These are phyloP conservation scores for Aspergillus ustus DNA, from an alignment of 2,329 filamentous ascomycete genomes.

Conservation along the genomic window DNA sequence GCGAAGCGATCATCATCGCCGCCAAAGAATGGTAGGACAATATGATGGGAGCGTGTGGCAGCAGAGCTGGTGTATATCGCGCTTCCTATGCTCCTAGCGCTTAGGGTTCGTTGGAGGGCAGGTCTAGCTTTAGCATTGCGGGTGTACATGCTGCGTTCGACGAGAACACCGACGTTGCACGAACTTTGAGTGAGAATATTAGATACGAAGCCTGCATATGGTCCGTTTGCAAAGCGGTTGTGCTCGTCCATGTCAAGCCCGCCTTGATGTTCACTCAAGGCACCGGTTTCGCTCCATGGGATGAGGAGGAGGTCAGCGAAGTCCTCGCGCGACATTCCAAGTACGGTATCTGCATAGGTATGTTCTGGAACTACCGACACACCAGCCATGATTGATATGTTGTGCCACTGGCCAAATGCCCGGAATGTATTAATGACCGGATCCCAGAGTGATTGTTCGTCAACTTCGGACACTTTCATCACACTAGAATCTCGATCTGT, in stretches of 20 bases:
- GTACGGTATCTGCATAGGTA: conserved; percentile 78
- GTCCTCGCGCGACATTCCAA: conserved; percentile 70
- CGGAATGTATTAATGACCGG: conserved; percentile 91
- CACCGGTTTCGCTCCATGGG: conserved; percentile 86
- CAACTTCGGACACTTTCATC: conserved; percentile 86
- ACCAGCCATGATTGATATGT: conserved; percentile 79
- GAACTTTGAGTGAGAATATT: conserved; percentile 65
- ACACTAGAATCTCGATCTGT: conserved; percentile 93
- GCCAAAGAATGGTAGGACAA: conserved; percentile 87
- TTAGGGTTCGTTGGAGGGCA: conserved; percentile 51
- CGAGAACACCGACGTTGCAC: conserved; percentile 76
- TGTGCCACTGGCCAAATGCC: conserved; percentile 82
- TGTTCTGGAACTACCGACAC: conserved; percentile 78
- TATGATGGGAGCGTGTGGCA: conserved; percentile 68
- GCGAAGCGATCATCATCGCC: conserved; percentile 81
- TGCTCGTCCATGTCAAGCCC: conserved; percentile 57
- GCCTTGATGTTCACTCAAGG: conserved; percentile 68
- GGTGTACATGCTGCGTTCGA: conserved; percentile 70
- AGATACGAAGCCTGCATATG: conserved; percentile 76
- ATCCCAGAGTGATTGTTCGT: conserved; percentile 73
- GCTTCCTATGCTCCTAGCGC: conserved; percentile 64
- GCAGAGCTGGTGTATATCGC: conserved; percentile 61
- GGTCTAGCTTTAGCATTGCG: conserved; percentile 33
- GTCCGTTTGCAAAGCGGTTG: conserved; percentile 61
- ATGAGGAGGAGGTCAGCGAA: conserved; percentile 76